Base-by-base conservation (phyloP, 208 protist genomes). In the Trypanosoma cruzi region DNA sequence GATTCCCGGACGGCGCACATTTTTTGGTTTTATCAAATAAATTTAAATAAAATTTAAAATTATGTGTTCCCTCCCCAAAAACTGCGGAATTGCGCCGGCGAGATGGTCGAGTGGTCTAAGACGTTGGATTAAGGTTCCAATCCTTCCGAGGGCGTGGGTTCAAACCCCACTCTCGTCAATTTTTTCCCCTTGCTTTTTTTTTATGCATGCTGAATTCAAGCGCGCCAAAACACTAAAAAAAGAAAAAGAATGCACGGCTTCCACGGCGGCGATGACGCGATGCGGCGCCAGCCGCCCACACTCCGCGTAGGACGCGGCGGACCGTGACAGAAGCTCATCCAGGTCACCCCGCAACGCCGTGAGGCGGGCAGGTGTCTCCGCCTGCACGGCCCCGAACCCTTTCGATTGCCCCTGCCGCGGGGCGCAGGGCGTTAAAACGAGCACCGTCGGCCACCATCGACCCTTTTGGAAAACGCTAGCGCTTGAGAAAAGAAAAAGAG, bases 1-100 rank as follows among this genome's bases (percentile, higher is more conserved):
- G 86, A 94, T 92, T 92, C 85, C 86, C 89, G 86, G 86, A 76
- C 84, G 87, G 87, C 84, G 87, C 87, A 90, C 1, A 53, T 67
- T 78, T 80, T 56, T 46, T 28, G 4, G 16, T 62, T 62, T 24
- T 49, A 48, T n/a, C n/a, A n/a, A n/a, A n/a, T n/a, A n/a, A n/a
- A n/a, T n/a, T n/a, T n/a, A n/a, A n/a, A n/a, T n/a, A n/a, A n/a
- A n/a, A n/a, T n/a, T n/a, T n/a, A n/a, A n/a, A n/a, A n/a, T n/a
- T n/a, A n/a, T n/a, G n/a, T n/a, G n/a, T n/a, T n/a, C n/a, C n/a
- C n/a, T n/a, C n/a, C n/a, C n/a, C n/a, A n/a, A n/a, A n/a, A n/a
- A n/a, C n/a, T n/a, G n/a, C n/a, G n/a, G n/a, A n/a, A n/a, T n/a
- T n/a, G n/a, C n/a, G n/a, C n/a, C n/a, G n/a, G n/a, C n/a, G n/a